Evolutionary conservation across 1,284 basidiomycete genomes (phyloP).

Genomic region (Trametes sp.): DNA sequence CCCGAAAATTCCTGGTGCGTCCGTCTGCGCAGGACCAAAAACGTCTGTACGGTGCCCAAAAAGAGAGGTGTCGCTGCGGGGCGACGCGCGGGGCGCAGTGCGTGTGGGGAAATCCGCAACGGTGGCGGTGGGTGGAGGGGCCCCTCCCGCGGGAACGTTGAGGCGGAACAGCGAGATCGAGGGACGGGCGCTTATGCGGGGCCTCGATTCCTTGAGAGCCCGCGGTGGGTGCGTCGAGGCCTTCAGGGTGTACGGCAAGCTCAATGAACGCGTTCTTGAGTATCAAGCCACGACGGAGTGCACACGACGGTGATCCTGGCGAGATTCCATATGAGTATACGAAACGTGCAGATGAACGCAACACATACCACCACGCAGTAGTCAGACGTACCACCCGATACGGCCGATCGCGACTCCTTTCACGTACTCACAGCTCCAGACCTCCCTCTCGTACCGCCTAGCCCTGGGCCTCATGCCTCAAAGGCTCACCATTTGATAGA

Average conservation of each 20-base stretch:
- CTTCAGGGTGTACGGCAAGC: neutral
- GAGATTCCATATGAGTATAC: too few relatives aligned
- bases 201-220: constrained; percentile 10
- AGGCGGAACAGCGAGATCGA: constrained; percentile 5
- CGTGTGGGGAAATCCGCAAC: neutral
- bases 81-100: neutral
- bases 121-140: neutral
- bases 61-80: too few relatives aligned
- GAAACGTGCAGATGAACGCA: too few relatives aligned
- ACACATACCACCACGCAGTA: too few relatives aligned
- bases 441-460: neutral
- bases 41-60: too few relatives aligned
- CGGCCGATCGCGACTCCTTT: constrained; percentile 10
- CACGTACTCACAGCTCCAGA: constrained; percentile 13
- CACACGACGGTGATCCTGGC: too few relatives aligned
- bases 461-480: neutral
- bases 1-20: constrained; percentile 14
- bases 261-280: too few relatives aligned
- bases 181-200: neutral
- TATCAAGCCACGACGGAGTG: too few relatives aligned
- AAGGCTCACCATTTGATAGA: neutral
- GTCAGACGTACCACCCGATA: constrained; percentile 12
- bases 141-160: constrained; percentile 15
- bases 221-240: constrained; percentile 1
- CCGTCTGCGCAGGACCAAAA: neutral